These are phyloP conservation scores for Yamadazyma dendronema DNA, from an alignment of 1,139 yeast genomes.

Conservation along the genomic window DNA sequence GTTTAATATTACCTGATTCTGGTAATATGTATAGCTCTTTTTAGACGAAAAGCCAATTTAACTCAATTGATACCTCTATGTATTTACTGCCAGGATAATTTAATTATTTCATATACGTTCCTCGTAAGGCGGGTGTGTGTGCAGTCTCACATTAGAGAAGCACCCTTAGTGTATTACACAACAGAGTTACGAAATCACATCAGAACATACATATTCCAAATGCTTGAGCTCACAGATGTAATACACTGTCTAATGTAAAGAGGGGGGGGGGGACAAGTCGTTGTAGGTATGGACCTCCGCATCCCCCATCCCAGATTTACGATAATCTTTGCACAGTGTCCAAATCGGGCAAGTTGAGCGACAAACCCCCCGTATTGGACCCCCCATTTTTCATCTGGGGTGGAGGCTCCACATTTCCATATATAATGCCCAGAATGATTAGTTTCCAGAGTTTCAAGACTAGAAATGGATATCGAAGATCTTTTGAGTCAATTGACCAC, in stretches of 20 bases:
- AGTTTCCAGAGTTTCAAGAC: not conserved
- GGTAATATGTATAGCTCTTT: not conserved
- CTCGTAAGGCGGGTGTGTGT: too few relatives aligned
- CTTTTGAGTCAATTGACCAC: conserved; percentile 39
- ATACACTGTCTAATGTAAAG: not conserved
- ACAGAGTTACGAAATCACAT: too few relatives aligned
- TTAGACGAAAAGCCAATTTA: not conserved
- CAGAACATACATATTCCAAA: too few relatives aligned
- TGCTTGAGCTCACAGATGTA: too few relatives aligned
- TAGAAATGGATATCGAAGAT: conserved; percentile 39
- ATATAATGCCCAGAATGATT: too few relatives aligned
- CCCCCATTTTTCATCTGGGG: not conserved
- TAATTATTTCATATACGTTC: too few relatives aligned
- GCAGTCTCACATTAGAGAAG: too few relatives aligned
- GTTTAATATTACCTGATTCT: not conserved
- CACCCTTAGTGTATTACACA: too few relatives aligned
- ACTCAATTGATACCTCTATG: not conserved
- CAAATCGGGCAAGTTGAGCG: conserved; percentile 2
- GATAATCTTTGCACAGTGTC: conserved; percentile 3
- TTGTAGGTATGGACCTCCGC: not conserved
- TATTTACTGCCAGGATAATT: too few relatives aligned
- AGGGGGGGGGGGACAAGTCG: not conserved
- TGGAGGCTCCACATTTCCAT: not conserved
- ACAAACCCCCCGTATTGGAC: not conserved
- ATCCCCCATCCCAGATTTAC: conserved; percentile 1